A percentile compares a stretch with the other conserved stretches of the same genome.
Evolutionary conservation across 2,329 filamentous ascomycete genomes (phyloP).

Genomic region (Tolypocladium cylindrosporum): DNA sequence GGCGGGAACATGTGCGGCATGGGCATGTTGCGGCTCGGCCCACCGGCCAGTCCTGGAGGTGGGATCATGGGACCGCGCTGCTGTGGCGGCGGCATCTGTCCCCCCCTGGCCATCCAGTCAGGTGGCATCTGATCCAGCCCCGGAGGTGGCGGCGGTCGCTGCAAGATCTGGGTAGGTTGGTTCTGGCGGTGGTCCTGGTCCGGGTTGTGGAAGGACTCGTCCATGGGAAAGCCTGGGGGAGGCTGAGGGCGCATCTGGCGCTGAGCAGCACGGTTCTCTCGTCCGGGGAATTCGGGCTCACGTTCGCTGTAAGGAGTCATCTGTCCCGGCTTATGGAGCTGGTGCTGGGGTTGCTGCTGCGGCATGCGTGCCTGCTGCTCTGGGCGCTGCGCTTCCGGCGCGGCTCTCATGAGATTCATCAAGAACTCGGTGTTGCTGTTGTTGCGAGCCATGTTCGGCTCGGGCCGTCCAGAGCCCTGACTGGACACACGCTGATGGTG

Average conservation of each 20-base stretch:
- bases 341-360: conserved; percentile 8
- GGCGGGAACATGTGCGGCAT: conserved; percentile 51
- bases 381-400: conserved; percentile 36
- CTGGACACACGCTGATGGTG: conserved; percentile 47
- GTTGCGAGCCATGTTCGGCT: conserved; percentile 32
- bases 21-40: conserved; percentile 29
- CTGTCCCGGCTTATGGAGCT: conserved; percentile 26
- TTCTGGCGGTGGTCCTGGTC: conserved; percentile 37
- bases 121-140: conserved; percentile 52
- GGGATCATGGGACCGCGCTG: conserved; percentile 45
- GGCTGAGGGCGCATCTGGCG: conserved; percentile 34
- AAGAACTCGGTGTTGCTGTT: conserved; percentile 73
- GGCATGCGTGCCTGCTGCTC: conserved; percentile 31
- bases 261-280: conserved; percentile 22
- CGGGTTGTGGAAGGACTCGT: conserved; percentile 40
- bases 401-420: conserved; percentile 65
- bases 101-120: conserved; percentile 38
- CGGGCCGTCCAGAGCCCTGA: conserved; percentile 36
- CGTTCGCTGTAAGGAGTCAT: conserved; percentile 37
- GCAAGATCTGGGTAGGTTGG: conserved; percentile 54
- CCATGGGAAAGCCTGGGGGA: conserved; percentile 40
- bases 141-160: conserved; percentile 50
- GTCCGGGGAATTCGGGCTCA: conserved; percentile 32
- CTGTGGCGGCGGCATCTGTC: conserved; percentile 32
- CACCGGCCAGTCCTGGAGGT: conserved; percentile 43